Evolutionary conservation across 1,284 basidiomycete species (phyloP).

Genomic region (Pseudomicrostroma phylloplanum): DNA sequence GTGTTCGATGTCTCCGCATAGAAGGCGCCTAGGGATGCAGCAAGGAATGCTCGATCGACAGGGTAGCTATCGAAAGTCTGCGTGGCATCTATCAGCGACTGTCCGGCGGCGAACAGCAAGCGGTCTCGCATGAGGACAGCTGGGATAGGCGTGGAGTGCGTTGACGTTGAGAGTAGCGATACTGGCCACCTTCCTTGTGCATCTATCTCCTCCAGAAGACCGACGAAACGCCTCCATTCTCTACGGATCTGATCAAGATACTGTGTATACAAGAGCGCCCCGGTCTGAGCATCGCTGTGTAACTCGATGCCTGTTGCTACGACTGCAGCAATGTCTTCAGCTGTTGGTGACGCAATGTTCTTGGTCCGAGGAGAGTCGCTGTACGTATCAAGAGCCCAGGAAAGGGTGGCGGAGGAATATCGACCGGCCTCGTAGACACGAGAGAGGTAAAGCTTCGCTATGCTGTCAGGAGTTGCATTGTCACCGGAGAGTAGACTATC

Average conservation of each 20-base stretch:
- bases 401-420: slow-evolving; percentile 28
- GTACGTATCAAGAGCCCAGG: slow-evolving; percentile 9
- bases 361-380: not conserved
- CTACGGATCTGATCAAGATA: slow-evolving; percentile 22
- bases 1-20: no score
- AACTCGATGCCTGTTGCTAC: slow-evolving; percentile 26
- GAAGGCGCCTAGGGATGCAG: no score
- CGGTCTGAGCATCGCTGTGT: slow-evolving; percentile 25
- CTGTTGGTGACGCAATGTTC: not conserved
- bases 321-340: slow-evolving; percentile 24
- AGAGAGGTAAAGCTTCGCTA: slow-evolving; percentile 32
- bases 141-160: not conserved
- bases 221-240: slow-evolving; percentile 43
- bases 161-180: slow-evolving; percentile 6
- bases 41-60: no score
- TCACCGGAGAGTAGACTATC: slow-evolving; percentile 32
- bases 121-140: slow-evolving; percentile 2
- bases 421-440: slow-evolving; percentile 40
- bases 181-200: slow-evolving; percentile 39
- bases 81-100: no score
- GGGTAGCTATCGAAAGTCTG: no score
- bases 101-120: no score
- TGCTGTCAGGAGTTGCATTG: slow-evolving; percentile 18
- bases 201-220: slow-evolving; percentile 39
- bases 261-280: slow-evolving; percentile 26